Evolutionary conservation across 2,329 filamentous ascomycete genomes (phyloP).

Genomic region (Diaporthe vexans): DNA sequence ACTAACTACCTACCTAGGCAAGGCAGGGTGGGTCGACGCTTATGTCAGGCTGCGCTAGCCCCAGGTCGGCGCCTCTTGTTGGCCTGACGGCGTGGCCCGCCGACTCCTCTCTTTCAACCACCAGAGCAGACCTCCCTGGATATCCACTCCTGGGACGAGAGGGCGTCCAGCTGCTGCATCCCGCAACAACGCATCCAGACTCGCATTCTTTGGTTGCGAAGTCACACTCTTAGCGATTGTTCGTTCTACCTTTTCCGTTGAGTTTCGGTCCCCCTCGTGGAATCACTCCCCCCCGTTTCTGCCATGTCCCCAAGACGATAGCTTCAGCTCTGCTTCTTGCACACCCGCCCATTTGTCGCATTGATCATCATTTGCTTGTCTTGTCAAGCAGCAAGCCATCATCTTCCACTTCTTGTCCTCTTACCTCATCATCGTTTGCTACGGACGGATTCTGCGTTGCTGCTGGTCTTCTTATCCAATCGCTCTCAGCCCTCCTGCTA

Average conservation of each 20-base stretch:
- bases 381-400: constrained; percentile 31
- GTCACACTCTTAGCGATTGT: constrained; percentile 42
- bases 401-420: constrained; percentile 35
- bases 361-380: constrained; percentile 34
- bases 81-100: constrained; percentile 22
- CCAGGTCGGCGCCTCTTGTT: constrained; percentile 26
- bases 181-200: constrained; percentile 36
- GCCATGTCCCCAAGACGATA: constrained; percentile 40
- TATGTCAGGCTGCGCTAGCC: constrained; percentile 28
- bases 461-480: constrained; percentile 37
- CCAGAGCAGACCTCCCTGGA: constrained; percentile 33
- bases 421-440: constrained; percentile 42
- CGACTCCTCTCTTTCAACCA: constrained; percentile 34
- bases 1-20: background rate
- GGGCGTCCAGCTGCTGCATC: constrained; percentile 33
- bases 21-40: background rate
- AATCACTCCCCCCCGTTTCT: constrained; percentile 36
- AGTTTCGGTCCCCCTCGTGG: constrained; percentile 37
- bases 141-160: constrained; percentile 38
- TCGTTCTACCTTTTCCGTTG: constrained; percentile 44
- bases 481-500: constrained; percentile 39
- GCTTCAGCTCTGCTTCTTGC: constrained; percentile 43
- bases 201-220: constrained; percentile 37
- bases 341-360: constrained; percentile 27
- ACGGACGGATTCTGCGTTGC: constrained; percentile 39